These are phyloP conservation scores for Naganishia cerealis DNA, from an alignment of 1,284 basidiomycete genomes.

Conservation along the genomic window DNA sequence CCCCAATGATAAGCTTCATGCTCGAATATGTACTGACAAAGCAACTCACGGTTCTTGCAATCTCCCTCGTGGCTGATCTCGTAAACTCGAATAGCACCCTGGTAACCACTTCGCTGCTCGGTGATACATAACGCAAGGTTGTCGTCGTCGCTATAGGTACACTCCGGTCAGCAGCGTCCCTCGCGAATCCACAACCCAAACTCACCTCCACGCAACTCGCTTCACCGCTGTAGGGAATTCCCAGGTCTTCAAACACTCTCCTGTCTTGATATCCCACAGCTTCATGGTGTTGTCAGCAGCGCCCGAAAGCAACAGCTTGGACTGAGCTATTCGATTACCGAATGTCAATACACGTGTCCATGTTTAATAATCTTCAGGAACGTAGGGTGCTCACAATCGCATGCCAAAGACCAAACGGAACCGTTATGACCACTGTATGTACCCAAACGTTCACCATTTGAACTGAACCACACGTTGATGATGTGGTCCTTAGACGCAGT, in stretches of 20 bases:
- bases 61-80: conserved; percentile 78
- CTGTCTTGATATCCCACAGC: conserved; percentile 85
- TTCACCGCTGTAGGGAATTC: conserved; percentile 98
- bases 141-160: conserved; percentile 76
- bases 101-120: conserved; percentile 91
- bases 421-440: conserved; percentile 97
- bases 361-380: not conserved
- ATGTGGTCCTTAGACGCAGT: conserved; percentile 92
- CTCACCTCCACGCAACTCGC: conserved; percentile 67
- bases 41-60: conserved; percentile 67
- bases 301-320: conserved; percentile 83
- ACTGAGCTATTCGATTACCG: conserved; percentile 63
- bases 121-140: conserved; percentile 86
- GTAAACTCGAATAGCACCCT: conserved; percentile 71
- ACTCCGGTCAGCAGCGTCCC: not conserved
- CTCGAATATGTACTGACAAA: not conserved
- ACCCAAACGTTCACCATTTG: conserved; percentile 95
- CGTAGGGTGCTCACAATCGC: conserved; percentile 72
- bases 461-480: conserved; percentile 97
- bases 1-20: conserved; percentile 27
- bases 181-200: not conserved
- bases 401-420: conserved; percentile 92
- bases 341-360: not conserved
- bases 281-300: conserved; percentile 83
- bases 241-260: conserved; percentile 89